A percentile compares a stretch with the other conserved stretches of the same genome.
phyloP scores from a whole-genome alignment of 106 monocot species.

The Phalaenopsis equestris region DNA sequence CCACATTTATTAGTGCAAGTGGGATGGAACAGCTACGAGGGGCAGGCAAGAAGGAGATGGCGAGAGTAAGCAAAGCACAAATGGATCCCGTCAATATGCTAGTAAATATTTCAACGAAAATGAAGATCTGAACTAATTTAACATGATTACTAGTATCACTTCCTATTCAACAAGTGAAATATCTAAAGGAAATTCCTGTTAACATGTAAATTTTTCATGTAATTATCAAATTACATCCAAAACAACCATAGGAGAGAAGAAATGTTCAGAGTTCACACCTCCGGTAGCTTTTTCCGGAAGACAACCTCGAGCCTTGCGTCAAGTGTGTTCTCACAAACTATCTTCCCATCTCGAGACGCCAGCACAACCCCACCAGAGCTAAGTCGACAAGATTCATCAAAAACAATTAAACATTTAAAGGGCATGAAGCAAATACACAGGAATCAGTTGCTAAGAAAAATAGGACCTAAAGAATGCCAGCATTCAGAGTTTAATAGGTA shows the following conservation, averaged over 20 bases:
- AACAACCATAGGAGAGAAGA: background rate
- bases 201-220: background rate
- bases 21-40: too few species aligned
- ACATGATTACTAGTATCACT: background rate
- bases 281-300: constrained; percentile 58
- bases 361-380: constrained; percentile 73
- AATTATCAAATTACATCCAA: background rate
- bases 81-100: background rate
- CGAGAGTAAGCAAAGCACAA: background rate
- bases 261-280: constrained; percentile 21
- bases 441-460: background rate
- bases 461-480: background rate
- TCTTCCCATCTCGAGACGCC: constrained; percentile 65
- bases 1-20: too few species aligned
- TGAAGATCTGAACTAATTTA: background rate
- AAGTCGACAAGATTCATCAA: constrained; percentile 13
- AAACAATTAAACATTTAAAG: background rate
- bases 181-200: background rate
- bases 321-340: constrained; percentile 57
- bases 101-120: background rate
- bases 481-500: background rate
- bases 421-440: background rate
- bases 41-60: too few species aligned
- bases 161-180: background rate
- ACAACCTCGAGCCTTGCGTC: constrained; percentile 61